phyloP scores from a whole-genome alignment of 2,329 filamentous ascomycete species.

The Aureobasidium sp. region DNA sequence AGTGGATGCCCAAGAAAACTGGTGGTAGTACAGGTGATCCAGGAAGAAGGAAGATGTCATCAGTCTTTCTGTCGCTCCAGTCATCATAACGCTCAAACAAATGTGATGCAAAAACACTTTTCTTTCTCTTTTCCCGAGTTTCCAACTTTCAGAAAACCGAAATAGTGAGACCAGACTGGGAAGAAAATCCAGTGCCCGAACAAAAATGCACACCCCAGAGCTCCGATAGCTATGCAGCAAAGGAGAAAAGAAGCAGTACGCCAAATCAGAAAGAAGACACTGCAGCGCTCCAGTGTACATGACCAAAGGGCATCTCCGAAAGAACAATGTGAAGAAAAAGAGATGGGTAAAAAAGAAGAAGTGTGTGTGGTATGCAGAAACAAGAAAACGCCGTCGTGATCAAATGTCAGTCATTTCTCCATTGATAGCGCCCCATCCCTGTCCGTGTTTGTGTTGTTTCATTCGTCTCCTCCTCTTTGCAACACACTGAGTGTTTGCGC shows the following conservation, averaged over 20 bases:
- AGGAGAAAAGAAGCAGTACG: not conserved
- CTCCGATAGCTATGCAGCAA: constrained; percentile 3
- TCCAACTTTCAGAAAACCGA: not conserved
- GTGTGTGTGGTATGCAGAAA: constrained; percentile 3
- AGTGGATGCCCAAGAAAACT: not conserved
- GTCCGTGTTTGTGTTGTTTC: not conserved
- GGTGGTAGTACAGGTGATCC: not conserved
- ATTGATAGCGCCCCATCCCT: constrained; percentile 5
- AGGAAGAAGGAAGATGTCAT: not conserved
- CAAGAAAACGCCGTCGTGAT: constrained; percentile 8
- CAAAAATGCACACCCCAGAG: not conserved
- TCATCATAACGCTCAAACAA: not conserved
- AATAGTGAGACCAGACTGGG: not conserved
- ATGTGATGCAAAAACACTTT: not conserved
- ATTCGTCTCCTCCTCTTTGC: not conserved
- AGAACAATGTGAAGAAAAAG: not conserved
- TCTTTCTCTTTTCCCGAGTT: not conserved
- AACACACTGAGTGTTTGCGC: not conserved
- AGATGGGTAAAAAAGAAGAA: not conserved
- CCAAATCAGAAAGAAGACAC: not conserved
- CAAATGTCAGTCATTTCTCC: constrained; percentile 4
- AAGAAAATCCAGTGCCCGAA: not conserved
- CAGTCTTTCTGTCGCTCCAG: not conserved
- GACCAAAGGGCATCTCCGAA: not conserved
- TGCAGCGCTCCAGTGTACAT: not conserved